Evolutionary conservation across 176 grass and related monocot species (phyloP).

Genomic region (Oryza glumipatula): DNA sequence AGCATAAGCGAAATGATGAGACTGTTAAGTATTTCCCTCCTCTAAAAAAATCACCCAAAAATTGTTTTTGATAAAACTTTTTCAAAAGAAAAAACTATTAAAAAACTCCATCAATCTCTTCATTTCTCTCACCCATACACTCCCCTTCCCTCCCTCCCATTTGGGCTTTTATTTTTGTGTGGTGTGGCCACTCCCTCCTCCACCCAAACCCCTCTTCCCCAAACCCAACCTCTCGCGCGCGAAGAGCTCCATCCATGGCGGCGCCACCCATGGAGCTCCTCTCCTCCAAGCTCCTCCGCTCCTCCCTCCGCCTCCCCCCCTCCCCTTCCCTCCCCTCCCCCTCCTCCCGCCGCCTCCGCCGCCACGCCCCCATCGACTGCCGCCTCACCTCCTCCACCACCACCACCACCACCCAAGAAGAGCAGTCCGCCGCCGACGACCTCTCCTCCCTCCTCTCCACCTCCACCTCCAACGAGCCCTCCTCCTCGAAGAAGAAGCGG

Average conservation of each 20-base stretch:
- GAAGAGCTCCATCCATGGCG: conserved; percentile 22
- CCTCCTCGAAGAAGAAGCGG: conserved; percentile 67
- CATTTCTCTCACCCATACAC: not conserved
- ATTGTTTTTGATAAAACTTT: too few species aligned
- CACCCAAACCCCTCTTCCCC: not conserved
- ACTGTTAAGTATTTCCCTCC: too few species aligned
- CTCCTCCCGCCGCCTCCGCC: conserved; percentile 38
- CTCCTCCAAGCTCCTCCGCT: conserved; percentile 58
- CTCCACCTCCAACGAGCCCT: conserved; percentile 11
- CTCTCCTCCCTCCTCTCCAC: conserved; percentile 61
- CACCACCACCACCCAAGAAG: conserved; percentile 43
- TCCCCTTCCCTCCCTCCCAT: not conserved
- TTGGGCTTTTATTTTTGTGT: not conserved
- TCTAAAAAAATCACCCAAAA: too few species aligned
- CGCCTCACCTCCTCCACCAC: conserved; percentile 50
- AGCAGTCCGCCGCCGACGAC: not conserved
- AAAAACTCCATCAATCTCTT: not conserved
- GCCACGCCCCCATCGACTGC: conserved; percentile 33
- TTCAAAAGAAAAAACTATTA: too few species aligned
- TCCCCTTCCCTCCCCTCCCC: not conserved
- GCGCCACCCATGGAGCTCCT: conserved; percentile 60
- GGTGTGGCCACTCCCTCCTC: conserved; percentile 46
- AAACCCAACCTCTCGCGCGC: too few species aligned
- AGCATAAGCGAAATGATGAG: too few species aligned
- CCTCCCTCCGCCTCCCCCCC: conserved; percentile 46